Evolutionary conservation across 2,329 filamentous ascomycete genomes (phyloP).

Genomic region (Ilyonectria destructans): DNA sequence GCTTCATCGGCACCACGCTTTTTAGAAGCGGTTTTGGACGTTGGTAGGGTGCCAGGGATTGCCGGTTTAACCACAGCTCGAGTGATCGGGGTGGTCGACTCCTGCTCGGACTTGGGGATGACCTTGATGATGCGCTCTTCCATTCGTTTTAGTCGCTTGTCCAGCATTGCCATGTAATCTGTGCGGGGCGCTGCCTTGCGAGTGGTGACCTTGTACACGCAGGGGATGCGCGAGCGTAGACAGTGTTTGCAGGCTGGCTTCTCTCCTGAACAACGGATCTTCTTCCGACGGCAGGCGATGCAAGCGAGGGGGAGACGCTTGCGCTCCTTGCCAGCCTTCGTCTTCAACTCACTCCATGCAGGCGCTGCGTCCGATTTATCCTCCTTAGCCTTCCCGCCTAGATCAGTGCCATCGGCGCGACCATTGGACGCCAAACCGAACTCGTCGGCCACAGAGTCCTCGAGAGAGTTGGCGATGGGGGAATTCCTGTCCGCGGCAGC

Average conservation of each 20-base stretch:
- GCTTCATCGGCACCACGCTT: constrained; percentile 91
- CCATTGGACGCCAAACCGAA: constrained; percentile 68
- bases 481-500: constrained; percentile 61
- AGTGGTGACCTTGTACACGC: constrained; percentile 97
- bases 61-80: constrained; percentile 90
- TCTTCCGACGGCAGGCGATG: constrained; percentile 96
- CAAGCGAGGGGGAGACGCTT: constrained; percentile 94
- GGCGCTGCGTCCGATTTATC: constrained; percentile 74
- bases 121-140: constrained; percentile 98
- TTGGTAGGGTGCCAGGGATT: constrained; percentile 69
- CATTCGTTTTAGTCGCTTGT: constrained; percentile 96
- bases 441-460: constrained; percentile 71
- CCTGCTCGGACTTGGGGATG: constrained; percentile 88
- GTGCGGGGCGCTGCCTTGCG: constrained; percentile 94
- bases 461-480: constrained; percentile 64
- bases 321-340: constrained; percentile 94
- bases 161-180: constrained; percentile 99
- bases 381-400: constrained; percentile 69
- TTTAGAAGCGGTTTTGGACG: constrained; percentile 69
- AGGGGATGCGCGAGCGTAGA: constrained; percentile 90
- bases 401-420: constrained; percentile 68
- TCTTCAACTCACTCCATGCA: constrained; percentile 88
- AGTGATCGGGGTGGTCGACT: constrained; percentile 76
- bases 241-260: constrained; percentile 99
- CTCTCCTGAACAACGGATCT: constrained; percentile 97